Percentiles rank a stretch among this genome's conserved stretches.
phyloP scores from a whole-genome alignment of 2,329 filamentous ascomycete species.

The Sclerotiophoma versabilis region DNA sequence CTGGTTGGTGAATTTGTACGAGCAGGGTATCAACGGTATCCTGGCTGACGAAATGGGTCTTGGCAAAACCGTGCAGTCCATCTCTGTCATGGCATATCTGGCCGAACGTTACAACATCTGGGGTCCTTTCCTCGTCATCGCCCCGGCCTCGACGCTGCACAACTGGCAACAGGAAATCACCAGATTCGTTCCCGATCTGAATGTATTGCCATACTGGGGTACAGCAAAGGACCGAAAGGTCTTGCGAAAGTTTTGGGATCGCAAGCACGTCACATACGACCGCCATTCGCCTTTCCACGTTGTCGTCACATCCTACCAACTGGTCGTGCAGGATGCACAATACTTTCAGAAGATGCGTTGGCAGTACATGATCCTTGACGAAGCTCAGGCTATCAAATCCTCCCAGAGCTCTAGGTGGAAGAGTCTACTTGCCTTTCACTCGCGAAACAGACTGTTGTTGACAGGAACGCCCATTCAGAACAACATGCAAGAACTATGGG shows the following conservation, averaged over 20 bases:
- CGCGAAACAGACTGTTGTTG: conserved; percentile 88
- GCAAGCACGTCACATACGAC: conserved; percentile 94
- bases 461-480: conserved; percentile 99
- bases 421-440: conserved; percentile 90
- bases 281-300: conserved; percentile 95
- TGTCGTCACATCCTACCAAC: conserved; percentile 93
- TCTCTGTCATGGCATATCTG: conserved; percentile 98
- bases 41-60: conserved; percentile 99
- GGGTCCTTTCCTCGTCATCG: conserved; percentile 97
- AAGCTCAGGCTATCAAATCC: conserved; percentile 98
- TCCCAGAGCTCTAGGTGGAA: conserved; percentile 98
- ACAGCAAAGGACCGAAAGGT: conserved; percentile 93
- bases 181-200: conserved; percentile 91
- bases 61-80: conserved; percentile 98
- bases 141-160: conserved; percentile 93
- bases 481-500: conserved; percentile 99
- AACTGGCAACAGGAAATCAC: conserved; percentile 99
- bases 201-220: conserved; percentile 97
- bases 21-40: conserved; percentile 99
- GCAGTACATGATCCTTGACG: conserved; percentile 99
- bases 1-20: conserved; percentile 98
- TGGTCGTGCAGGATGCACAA: conserved; percentile 92
- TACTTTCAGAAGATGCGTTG: conserved; percentile 99
- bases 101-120: conserved; percentile 97
- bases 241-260: conserved; percentile 97